Evolutionary conservation across 345 rosid genomes (phyloP).

Genomic region (Stellera chamaejasme): DNA sequence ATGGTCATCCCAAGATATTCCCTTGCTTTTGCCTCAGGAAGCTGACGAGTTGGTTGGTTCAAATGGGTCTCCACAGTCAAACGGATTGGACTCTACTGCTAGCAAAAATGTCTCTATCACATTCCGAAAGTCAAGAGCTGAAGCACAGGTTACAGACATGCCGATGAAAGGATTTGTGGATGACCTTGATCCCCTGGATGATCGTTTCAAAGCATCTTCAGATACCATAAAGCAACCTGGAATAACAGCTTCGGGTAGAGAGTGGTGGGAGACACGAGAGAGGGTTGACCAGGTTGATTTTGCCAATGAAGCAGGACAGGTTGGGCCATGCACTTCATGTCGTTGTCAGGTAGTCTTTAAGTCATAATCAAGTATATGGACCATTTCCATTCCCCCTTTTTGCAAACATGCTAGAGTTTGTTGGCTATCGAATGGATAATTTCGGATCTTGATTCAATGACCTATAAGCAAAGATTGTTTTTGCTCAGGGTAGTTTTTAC

Average conservation of each 20-base stretch:
- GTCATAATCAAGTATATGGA: neutral
- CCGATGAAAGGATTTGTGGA: slow-evolving; percentile 91
- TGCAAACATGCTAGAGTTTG: no score
- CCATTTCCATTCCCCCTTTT: neutral
- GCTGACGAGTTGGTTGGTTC: slow-evolving; percentile 44
- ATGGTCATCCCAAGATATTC: slow-evolving; percentile 83
- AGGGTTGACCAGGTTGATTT: slow-evolving; percentile 54
- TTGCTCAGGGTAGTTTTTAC: no score
- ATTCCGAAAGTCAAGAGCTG: slow-evolving; percentile 52
- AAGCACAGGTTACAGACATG: slow-evolving; percentile 40
- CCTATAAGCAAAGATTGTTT: no score
- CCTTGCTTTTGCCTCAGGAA: slow-evolving; percentile 88
- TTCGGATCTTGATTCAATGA: no score
- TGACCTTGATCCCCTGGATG: slow-evolving; percentile 39
- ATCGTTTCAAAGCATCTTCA: slow-evolving; percentile 22
- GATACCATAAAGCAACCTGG: slow-evolving; percentile 25
- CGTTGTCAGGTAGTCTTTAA: slow-evolving; percentile 78
- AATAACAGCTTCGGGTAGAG: slow-evolving; percentile 36
- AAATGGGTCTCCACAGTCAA: slow-evolving; percentile 29
- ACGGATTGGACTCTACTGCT: slow-evolving; percentile 26
- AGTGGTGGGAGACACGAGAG: slow-evolving; percentile 96
- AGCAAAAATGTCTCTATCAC: slow-evolving; percentile 46
- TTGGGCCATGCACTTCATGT: slow-evolving; percentile 87
- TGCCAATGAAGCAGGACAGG: slow-evolving; percentile 66
- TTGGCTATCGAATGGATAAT: neutral